These are phyloP conservation scores for Parathielavia appendiculata DNA, from an alignment of 495 filamentous ascomycete species.

Conservation along the genomic window DNA sequence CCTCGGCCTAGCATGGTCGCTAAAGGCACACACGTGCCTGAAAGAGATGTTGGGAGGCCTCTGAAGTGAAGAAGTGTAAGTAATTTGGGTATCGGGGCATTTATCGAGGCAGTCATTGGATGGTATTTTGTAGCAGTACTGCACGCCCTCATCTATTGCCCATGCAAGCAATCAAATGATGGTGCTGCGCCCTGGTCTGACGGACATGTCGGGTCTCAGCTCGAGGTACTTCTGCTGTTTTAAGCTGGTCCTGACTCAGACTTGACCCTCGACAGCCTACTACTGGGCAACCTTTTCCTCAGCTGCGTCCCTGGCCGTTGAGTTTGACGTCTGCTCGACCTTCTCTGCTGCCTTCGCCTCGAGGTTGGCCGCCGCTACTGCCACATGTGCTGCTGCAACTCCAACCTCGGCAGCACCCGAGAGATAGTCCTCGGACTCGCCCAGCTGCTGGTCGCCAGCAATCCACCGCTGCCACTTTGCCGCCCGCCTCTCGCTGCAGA, in stretches of 20 bases:
- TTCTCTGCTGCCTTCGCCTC: neutral
- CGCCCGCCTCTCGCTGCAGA: slow-evolving; percentile 57
- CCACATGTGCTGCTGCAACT: slow-evolving; percentile 16
- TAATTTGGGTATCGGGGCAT: too few species aligned
- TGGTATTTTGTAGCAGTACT: neutral
- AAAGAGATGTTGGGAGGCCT: too few species aligned
- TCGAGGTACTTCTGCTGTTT: slow-evolving; percentile 6
- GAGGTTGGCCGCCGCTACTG: neutral
- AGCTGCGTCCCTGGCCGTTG: neutral
- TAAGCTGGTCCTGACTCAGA: neutral
- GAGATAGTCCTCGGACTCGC: slow-evolving; percentile 78
- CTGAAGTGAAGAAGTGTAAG: too few species aligned
- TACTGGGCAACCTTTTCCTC: slow-evolving; percentile 8
- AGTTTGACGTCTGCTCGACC: neutral
- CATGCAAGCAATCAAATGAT: too few species aligned
- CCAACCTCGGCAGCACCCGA: slow-evolving; percentile 22
- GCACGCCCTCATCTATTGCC: too few species aligned
- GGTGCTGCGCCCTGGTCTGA: neutral
- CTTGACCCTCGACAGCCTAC: neutral
- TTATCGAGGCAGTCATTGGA: neutral
- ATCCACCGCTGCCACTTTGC: slow-evolving; percentile 66
- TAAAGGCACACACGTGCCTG: neutral
- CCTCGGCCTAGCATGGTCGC: neutral
- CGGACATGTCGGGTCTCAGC: neutral
- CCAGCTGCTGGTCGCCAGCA: slow-evolving; percentile 68